Percentiles rank a stretch among this genome's conserved stretches.
Conservation (phyloP, 768 basidiomycete genomes). For the Podaxis sp. region DNA sequence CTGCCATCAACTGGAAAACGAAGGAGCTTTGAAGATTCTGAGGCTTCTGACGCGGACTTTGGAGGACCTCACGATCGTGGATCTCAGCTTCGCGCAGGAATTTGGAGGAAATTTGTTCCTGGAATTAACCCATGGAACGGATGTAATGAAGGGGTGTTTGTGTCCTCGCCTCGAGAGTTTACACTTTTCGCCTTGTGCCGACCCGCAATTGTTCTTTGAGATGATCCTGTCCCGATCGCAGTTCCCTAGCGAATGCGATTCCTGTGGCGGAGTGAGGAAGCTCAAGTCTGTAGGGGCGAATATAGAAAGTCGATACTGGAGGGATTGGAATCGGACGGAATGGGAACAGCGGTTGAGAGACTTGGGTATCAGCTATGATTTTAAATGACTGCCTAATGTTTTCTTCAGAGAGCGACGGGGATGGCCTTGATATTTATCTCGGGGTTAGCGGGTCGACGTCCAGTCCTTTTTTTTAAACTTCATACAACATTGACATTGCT, state of each 20-base stretch:
- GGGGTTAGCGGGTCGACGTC: neutral
- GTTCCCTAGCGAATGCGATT: neutral
- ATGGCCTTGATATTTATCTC: neutral
- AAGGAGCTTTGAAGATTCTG: neutral
- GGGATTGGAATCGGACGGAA: neutral
- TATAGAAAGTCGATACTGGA: neutral
- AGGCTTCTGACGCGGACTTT: neutral
- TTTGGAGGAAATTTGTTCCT: neutral
- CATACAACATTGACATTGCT: too few species aligned
- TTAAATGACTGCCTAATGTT: neutral
- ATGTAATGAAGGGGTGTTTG: neutral
- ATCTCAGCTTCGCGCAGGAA: neutral
- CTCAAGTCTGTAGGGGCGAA: neutral
- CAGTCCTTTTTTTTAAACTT: too few species aligned
- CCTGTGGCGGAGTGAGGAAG: slow-evolving; percentile 1
- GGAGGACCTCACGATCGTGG: neutral
- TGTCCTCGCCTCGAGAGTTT: slow-evolving; percentile 5
- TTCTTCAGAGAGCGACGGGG: neutral
- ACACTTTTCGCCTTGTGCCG: neutral
- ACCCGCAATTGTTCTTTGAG: neutral
- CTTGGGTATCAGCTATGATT: neutral
- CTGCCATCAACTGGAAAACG: neutral
- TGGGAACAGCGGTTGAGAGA: neutral
- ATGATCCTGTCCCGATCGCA: slow-evolving; percentile 3
- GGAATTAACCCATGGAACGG: neutral